These are phyloP conservation scores for Coemansia sp. DNA, from an alignment of 192 early-diverging fungal genomes.

Conservation along the genomic window DNA sequence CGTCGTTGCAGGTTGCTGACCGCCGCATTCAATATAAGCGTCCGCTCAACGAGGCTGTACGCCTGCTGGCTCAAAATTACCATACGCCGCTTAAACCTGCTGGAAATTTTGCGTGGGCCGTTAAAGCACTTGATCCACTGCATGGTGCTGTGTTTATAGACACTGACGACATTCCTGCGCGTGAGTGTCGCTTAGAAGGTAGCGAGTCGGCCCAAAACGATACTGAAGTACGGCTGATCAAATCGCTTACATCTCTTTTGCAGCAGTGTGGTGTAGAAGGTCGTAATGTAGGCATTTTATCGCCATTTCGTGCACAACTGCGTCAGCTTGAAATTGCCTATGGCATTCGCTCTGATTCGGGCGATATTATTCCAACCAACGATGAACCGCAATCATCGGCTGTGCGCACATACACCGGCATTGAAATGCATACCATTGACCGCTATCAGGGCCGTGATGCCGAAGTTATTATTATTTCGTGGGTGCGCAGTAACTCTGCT, in stretches of 20 bases:
- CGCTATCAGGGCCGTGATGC: conserved; percentile 94
- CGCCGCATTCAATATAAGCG: conserved; percentile 36
- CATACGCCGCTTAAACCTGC: conserved; percentile 16
- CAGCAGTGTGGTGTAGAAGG: conserved; percentile 64
- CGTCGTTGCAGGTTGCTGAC: conserved; percentile 62
- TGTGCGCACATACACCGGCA: conserved; percentile 5
- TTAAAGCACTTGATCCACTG: conserved; percentile 61
- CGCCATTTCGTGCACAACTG: conserved; percentile 77
- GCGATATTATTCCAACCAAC: not conserved
- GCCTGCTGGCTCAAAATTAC: conserved; percentile 12
- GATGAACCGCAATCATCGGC: not conserved
- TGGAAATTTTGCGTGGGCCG: conserved; percentile 59
- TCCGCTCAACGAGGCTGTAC: not conserved
- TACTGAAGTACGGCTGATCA: conserved; percentile 65
- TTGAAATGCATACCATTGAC: conserved; percentile 89
- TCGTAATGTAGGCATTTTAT: conserved; percentile 75
- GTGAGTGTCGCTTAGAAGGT: conserved; percentile 56
- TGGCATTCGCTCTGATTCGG: conserved; percentile 13
- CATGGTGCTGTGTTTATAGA: conserved; percentile 74
- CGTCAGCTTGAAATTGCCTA: conserved; percentile 48
- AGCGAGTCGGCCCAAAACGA: conserved; percentile 67
- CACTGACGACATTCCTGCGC: conserved; percentile 68
- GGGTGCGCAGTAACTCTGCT: conserved; percentile 77
- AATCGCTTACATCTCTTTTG: conserved; percentile 57
- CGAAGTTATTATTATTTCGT: conserved; percentile 83